These are phyloP conservation scores for Botrytis medusae DNA, from an alignment of 2,329 filamentous ascomycete genomes.

Conservation along the genomic window DNA sequence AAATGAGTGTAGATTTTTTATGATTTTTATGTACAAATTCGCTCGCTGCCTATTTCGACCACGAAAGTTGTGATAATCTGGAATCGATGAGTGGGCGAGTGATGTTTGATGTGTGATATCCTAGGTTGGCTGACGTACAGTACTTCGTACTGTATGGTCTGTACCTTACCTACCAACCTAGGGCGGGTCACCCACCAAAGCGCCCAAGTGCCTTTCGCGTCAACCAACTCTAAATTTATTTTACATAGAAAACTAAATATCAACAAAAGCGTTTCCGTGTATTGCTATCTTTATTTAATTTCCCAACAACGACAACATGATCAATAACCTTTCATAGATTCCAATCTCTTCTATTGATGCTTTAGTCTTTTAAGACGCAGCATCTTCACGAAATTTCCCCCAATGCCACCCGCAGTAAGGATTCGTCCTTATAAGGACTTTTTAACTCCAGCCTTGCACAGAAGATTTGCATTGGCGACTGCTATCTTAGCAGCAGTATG, in stretches of 20 bases:
- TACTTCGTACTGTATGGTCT: conserved; percentile 30
- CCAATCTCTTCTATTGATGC: neutral
- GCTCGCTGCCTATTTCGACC: conserved; percentile 24
- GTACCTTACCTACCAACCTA: conserved; percentile 9
- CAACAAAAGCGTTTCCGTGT: conserved; percentile 28
- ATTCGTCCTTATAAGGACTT: conserved; percentile 63
- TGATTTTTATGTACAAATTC: conserved; percentile 2
- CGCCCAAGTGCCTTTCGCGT: conserved; percentile 13
- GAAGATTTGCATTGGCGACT: conserved; percentile 79
- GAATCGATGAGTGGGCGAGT: neutral
- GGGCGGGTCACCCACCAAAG: neutral
- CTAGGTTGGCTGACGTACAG: neutral
- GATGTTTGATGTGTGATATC: neutral
- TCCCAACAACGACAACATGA: conserved; percentile 28
- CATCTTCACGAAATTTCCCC: conserved; percentile 18
- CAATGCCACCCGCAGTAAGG: conserved; percentile 38
- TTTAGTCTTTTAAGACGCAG: neutral
- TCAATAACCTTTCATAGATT: conserved; percentile 22
- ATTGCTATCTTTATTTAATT: conserved; percentile 19
- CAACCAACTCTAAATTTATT: conserved; percentile 28
- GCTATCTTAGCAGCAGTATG: conserved; percentile 67
- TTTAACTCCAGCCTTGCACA: conserved; percentile 82
- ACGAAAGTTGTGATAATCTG: conserved; percentile 2
- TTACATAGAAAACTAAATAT: conserved; percentile 29
- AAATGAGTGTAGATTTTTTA: neutral